phyloP scores from a whole-genome alignment of 2,329 filamentous ascomycete genomes.

The Ceratocystis papillata region DNA sequence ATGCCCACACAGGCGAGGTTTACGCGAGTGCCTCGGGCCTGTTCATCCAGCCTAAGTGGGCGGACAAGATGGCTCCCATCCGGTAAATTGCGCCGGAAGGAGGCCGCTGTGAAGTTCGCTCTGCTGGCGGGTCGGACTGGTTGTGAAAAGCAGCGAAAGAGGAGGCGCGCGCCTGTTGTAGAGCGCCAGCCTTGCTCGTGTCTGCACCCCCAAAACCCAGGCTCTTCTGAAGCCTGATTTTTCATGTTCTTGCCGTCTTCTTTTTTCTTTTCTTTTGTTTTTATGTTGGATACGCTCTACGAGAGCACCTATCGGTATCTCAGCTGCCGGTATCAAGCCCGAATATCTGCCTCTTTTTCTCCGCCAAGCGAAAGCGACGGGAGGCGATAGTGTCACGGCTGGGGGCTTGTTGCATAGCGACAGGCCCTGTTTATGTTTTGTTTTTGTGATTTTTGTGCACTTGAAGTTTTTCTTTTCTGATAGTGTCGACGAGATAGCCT shows the following conservation, averaged over 20 bases:
- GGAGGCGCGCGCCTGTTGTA: neutral
- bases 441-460: neutral
- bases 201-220: neutral
- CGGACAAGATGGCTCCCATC: conserved; percentile 24
- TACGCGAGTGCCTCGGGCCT: conserved; percentile 21
- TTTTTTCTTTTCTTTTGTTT: neutral
- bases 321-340: conserved; percentile 11
- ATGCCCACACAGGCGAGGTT: conserved; percentile 22
- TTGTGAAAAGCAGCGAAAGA: neutral
- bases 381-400: conserved; percentile 8
- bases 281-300: conserved; percentile 15
- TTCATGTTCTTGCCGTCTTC: neutral
- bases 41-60: conserved; percentile 23
- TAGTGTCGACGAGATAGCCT: neutral
- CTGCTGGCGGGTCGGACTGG: conserved; percentile 7
- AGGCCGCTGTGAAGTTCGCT: neutral
- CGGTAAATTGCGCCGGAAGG: conserved; percentile 12
- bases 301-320: conserved; percentile 13
- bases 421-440: conserved; percentile 13
- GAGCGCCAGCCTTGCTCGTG: too few relatives aligned
- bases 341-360: neutral
- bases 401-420: neutral
- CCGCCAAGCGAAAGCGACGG: neutral
- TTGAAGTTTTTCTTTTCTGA: neutral
- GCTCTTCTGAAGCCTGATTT: neutral